phyloP scores from a whole-genome alignment of 179 eudicot genomes.

The Sideroxylon spinosum region DNA sequence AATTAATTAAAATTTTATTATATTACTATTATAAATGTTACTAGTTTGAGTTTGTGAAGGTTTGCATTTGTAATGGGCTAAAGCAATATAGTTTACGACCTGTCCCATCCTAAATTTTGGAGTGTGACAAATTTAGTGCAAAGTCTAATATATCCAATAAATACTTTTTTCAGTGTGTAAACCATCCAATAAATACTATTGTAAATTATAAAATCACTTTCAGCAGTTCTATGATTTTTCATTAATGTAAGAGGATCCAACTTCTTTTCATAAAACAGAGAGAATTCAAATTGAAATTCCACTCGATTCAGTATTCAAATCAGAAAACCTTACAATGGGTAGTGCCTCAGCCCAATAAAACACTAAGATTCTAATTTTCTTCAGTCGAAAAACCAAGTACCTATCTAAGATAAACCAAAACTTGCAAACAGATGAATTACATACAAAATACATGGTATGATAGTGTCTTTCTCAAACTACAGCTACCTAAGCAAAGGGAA shows the following conservation, averaged over 20 bases:
- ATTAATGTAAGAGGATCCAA: background rate
- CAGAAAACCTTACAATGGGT: background rate
- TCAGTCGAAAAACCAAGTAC: background rate
- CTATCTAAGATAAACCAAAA: background rate
- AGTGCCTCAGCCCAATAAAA: background rate
- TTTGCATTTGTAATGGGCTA: no score
- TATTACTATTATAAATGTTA: no score
- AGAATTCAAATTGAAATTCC: background rate
- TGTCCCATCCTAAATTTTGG: no score
- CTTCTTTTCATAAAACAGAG: background rate
- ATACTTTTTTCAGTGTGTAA: no score
- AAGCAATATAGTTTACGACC: no score
- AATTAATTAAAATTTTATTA: no score
- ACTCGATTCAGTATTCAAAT: background rate
- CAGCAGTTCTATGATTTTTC: background rate
- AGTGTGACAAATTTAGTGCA: no score
- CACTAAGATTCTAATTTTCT: slow-evolving; percentile 2
- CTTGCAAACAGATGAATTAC: background rate
- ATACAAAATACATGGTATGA: background rate
- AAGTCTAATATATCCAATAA: no score
- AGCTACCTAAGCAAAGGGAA: background rate
- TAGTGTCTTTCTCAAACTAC: background rate
- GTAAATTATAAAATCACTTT: no score
- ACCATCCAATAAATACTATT: no score
- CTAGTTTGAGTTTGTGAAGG: no score